Evolutionary conservation across 139 green algal genomes (phyloP).

Genomic region (Chlorella sp.): DNA sequence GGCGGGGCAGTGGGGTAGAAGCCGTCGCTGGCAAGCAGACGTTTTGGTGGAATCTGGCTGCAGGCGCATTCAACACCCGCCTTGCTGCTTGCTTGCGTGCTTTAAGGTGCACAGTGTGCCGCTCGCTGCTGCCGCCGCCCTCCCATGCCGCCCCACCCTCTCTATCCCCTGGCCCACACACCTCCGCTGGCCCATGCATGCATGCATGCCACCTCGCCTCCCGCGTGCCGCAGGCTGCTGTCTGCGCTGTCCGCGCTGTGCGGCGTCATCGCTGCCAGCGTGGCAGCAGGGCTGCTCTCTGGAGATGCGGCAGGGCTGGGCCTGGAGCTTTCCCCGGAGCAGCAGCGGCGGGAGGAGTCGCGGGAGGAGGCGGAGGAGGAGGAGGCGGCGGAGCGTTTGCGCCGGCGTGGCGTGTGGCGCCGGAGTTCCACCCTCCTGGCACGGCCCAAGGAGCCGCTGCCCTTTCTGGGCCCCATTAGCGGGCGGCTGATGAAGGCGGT

Average conservation of each 20-base stretch:
- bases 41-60: neutral
- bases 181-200: too few relatives aligned
- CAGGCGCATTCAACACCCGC: neutral
- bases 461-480: constrained; percentile 22
- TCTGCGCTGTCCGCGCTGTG: neutral
- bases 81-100: neutral
- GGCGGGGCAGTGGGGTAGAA: neutral
- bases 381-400: neutral
- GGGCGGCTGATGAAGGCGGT: neutral
- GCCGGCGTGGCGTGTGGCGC: neutral
- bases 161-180: too few relatives aligned
- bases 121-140: neutral
- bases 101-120: neutral
- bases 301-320: neutral
- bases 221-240: constrained; percentile 8
- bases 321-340: neutral
- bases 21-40: neutral
- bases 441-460: neutral
- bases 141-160: neutral
- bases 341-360: neutral
- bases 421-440: neutral
- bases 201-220: neutral
- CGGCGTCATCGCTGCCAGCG: neutral
- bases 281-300: neutral
- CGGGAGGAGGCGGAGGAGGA: neutral